A percentile compares a stretch with the other conserved stretches of the same genome.
Conservation (phyloP, 805 yeast genomes). For the Yarrowia alimentaria region DNA sequence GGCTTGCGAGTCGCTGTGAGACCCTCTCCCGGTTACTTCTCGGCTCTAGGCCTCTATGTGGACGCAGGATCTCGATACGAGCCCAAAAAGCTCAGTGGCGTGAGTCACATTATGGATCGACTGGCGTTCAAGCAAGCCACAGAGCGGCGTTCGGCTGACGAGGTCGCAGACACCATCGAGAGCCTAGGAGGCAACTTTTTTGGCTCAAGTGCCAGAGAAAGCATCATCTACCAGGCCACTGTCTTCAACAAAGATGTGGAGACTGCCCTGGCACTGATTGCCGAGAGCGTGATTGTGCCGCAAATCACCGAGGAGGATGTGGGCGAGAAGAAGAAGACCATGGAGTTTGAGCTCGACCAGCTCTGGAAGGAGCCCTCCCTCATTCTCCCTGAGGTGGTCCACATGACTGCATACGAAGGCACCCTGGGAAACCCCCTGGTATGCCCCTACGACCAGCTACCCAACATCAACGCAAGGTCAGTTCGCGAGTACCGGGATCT, state of each 20-base stretch:
- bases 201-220: constrained; percentile 89
- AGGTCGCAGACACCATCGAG: constrained; percentile 74
- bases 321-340: constrained; percentile 66
- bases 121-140: constrained; percentile 57
- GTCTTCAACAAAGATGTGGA: constrained; percentile 85
- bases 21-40: constrained; percentile 83
- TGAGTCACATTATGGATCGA: constrained; percentile 80
- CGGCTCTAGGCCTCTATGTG: constrained; percentile 84
- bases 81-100: constrained; percentile 57
- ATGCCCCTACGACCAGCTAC: constrained; percentile 71
- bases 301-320: constrained; percentile 65
- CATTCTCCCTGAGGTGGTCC: constrained; percentile 85
- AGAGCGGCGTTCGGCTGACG: constrained; percentile 47
- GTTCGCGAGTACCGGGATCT: constrained; percentile 59
- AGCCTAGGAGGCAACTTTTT: constrained; percentile 89
- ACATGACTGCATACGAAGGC: constrained; percentile 73
- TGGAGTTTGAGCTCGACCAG: constrained; percentile 79
- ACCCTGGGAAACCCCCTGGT: constrained; percentile 84
- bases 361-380: constrained; percentile 79
- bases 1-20: constrained; percentile 84
- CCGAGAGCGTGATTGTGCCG: constrained; percentile 78
- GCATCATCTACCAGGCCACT: constrained; percentile 90
- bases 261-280: constrained; percentile 68
- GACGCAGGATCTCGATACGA: constrained; percentile 92
- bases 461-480: constrained; percentile 51